Base-by-base conservation (phyloP, 768 basidiomycete genomes). In the Rhizopogon vesiculosus region DNA sequence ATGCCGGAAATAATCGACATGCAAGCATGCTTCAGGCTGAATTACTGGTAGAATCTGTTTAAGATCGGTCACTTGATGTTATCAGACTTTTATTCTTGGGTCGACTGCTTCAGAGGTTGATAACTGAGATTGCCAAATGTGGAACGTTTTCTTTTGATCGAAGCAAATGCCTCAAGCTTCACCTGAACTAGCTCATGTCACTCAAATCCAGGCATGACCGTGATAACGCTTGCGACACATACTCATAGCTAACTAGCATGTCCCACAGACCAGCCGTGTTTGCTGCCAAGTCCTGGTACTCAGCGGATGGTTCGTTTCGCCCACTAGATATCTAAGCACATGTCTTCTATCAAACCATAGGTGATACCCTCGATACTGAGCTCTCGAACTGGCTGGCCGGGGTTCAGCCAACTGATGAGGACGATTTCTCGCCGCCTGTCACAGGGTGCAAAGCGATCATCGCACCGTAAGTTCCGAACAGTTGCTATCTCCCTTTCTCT, bases 261-360 rank as follows among this genome's bases (percentile, higher is more conserved):
- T 4, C 38, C 16, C 22, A 29, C 56, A 81, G 90, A 70, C 66
- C 70, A 46, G 89, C 93, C 1, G 84, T 88, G 1, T 95, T 98
- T 74, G 93, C 93, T 2, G 89, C 48, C 35, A 49, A 87, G 39
- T 86, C 84, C 56, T 98, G 96, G 96, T 98, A 98, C 72, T 84
- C 83, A 18, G 77, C 69, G 45, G 74, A 91, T 61, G 77, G 93
- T 89, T 64, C 13, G 67, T 66, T 56, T 25, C 46, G 39, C 51
- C 52, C 35, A 45, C 56, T 62, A 57, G 18, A 59, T 61, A 57
- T 19, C 42, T 54, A 55, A 56, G 51, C 54, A 40, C 44, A 56
- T 64, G 22, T 62, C 53, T 18, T 45, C 39, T 49, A 4, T 16
- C n/a, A 43, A 39, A 38, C 57, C 45, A 28, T 64, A 94, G 91